Evolutionary conservation across 306 rosid species (phyloP), one percentile per base, ranked within the genome.

Genomic region (Trifolium pratense): DNA sequence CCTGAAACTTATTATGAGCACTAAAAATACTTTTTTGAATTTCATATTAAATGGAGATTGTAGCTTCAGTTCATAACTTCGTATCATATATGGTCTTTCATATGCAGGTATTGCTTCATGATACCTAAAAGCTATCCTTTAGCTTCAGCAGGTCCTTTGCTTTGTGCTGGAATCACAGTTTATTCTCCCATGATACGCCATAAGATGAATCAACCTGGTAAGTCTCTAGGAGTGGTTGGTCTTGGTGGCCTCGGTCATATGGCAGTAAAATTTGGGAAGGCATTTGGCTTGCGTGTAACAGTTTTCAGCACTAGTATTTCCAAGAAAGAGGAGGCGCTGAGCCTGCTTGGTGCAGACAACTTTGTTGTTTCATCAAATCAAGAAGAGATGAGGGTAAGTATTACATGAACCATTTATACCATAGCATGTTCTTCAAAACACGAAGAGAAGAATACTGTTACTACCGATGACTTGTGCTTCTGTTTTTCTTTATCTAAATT

Each of bases 201-300:
- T 79, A 87, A 86, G 60, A 92, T 92, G 98, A 90, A 90, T 75
- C 91, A 88, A 75, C 91, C 98, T 6, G 98, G 98, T 26, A 88
- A 92, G 75, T 87, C 96, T 66, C 88, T 92, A 1, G 98, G 96
- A 29, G 96, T 92, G 83, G 79, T 92, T 74, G 98, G 95, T 37
- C 96, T 92, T 37, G 98, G 97, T 63, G 98, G 97, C 78, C 98
- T 92, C 8, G 97, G 98, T 63, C 98, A 92, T 76, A 80, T 91
- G 92, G 97, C 97, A 3, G 95, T 87, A 69, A 91, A 91, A 81
- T 91, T 91, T 68, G 97, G 92, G 56, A 91, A 91, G 83, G 95
- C 92, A 40, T 89, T 91, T 74, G 92, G 92, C 39, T 86, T 87
- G 78, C 85, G 59, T 60, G 91, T 91, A 29, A 91, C 96, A 25